These are phyloP conservation scores for Phytopythium kandeliae DNA, from an alignment of 352 stramenopile species.

Conservation along the genomic window DNA sequence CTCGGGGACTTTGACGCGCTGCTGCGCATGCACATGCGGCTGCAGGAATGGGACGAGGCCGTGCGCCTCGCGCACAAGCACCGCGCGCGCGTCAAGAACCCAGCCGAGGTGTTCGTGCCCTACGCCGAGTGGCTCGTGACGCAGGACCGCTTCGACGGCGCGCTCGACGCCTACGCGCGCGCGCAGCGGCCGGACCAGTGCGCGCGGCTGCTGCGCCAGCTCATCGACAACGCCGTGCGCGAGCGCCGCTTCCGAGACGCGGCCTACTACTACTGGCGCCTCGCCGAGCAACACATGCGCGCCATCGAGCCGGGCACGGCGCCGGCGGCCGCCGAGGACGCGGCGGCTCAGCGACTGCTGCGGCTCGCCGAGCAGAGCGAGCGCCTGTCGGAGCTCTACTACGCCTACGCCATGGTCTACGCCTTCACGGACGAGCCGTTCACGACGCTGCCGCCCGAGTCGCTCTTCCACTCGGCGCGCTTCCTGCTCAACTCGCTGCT, in stretches of 20 bases:
- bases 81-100: conserved; percentile 67
- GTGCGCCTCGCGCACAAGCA: conserved; percentile 86
- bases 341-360: conserved; percentile 18
- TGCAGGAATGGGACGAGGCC: conserved; percentile 91
- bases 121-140: conserved; percentile 91
- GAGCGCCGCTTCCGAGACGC: conserved; percentile 88
- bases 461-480: conserved; percentile 89
- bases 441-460: conserved; percentile 87
- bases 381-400: conserved; percentile 88
- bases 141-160: conserved; percentile 91
- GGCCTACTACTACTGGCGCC: conserved; percentile 91
- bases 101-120: conserved; percentile 88
- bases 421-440: conserved; percentile 94
- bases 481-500: conserved; percentile 92
- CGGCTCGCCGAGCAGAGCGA: conserved; percentile 55
- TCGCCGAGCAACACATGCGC: conserved; percentile 79
- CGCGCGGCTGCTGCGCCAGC: conserved; percentile 72
- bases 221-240: conserved; percentile 86
- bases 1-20: conserved; percentile 80
- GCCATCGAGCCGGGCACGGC: no score
- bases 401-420: conserved; percentile 91
- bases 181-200: conserved; percentile 81
- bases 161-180: conserved; percentile 87
- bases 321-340: conserved; percentile 22
- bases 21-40: conserved; percentile 86